Evolutionary conservation across 2,329 filamentous ascomycete species (phyloP).

Genomic region (Penicillium sp.): DNA sequence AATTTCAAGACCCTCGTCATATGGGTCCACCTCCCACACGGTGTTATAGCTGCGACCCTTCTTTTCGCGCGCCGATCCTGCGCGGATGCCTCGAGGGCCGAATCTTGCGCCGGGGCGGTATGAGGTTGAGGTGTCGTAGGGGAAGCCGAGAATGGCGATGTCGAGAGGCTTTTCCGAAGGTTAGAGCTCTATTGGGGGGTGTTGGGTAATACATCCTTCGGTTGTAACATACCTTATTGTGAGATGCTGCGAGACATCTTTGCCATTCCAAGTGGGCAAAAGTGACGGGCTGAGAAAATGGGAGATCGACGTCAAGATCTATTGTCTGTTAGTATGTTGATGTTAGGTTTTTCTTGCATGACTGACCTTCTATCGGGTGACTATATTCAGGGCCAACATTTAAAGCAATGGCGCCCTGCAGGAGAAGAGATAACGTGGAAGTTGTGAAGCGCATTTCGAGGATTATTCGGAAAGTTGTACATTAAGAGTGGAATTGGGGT

Average conservation of each 20-base stretch:
- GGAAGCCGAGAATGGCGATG: slow-evolving; percentile 34
- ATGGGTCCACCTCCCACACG: slow-evolving; percentile 29
- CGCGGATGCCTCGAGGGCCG: slow-evolving; percentile 33
- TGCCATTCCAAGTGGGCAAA: slow-evolving; percentile 31
- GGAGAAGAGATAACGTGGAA: not conserved
- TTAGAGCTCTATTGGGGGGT: not conserved
- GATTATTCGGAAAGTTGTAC: not conserved
- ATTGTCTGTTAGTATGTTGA: not conserved
- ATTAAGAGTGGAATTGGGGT: not conserved
- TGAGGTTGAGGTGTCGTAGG: slow-evolving; percentile 34
- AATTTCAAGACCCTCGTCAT: slow-evolving; percentile 21
- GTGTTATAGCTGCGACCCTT: slow-evolving; percentile 31
- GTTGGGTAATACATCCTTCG: not conserved
- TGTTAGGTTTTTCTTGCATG: not conserved
- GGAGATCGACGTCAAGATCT: slow-evolving; percentile 31
- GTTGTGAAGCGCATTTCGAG: not conserved
- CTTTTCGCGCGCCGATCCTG: slow-evolving; percentile 29
- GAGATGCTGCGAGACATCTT: slow-evolving; percentile 25
- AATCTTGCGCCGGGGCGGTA: slow-evolving; percentile 35
- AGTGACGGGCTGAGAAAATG: slow-evolving; percentile 31
- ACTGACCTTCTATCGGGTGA: slow-evolving; percentile 22
- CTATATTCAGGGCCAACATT: slow-evolving; percentile 25
- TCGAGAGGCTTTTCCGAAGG: slow-evolving; percentile 20
- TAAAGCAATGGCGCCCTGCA: slow-evolving; percentile 5
- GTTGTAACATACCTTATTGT: slow-evolving; percentile 7